Base-by-base conservation (phyloP, 2,329 filamentous ascomycete genomes). In the Metarhizium humberi region DNA sequence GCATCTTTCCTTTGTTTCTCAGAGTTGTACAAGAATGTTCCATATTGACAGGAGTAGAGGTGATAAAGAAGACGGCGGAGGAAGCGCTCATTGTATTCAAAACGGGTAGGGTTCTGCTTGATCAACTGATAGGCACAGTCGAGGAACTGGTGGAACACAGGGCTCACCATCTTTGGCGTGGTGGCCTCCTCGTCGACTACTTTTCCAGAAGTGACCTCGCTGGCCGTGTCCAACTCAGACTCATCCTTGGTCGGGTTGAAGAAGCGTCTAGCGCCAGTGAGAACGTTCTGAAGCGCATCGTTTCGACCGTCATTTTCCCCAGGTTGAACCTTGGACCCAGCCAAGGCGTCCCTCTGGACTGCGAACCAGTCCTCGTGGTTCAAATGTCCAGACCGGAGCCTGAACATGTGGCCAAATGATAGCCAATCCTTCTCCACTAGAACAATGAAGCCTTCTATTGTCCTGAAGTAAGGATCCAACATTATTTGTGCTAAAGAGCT, bases 401-500 rank as follows among this genome's bases (percentile, higher is more conserved):
- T 85, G 72, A 99, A 99, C 86, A 96, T 96, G 71, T 99, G 92
- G 2, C 94, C 94, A 72, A 96, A 99, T 0, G 92, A 94, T 13
- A 99, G 74, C 90, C 94, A 99, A 67, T 99, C 94, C 69, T 99
- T 99, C 71, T 99, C 94, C 2, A 99, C 81, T 6, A 99, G 75
- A 2, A 95, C 85, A 62, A 97, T 92, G 69, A 97, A 99, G 1
- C 94, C 94, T 62, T 96, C 88, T 51, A 99, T 76, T 0, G 94
- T 97, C 52, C 94, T 84, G 69, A 91, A 99, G 70, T 95, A 96
- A 0, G 94, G 94, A 66, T 99, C 94, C 8, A 99, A 80, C 76
- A 96, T 92, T 43, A 99, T 79, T 72, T 99, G 92, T 55, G 91
- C 87, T 55, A 99, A 74, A 4, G 92, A 91, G 64, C 92, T 95